Percentiles rank a stretch among this genome's conserved stretches.
phyloP scores from a whole-genome alignment of 1,284 basidiomycete genomes.

The Malassezia cuniculi region DNA sequence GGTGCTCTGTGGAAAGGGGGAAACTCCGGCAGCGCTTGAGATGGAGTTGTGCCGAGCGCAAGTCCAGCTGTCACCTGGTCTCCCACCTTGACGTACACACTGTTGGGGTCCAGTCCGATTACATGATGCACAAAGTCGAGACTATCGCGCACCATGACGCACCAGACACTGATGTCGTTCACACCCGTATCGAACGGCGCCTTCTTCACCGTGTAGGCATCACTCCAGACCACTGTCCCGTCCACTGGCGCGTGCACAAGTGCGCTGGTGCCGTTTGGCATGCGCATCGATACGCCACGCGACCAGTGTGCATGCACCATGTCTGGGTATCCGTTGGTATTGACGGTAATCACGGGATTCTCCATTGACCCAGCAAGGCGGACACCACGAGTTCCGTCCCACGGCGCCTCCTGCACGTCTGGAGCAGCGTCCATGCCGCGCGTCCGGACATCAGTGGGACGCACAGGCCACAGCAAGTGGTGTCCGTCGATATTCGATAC shows the following conservation, averaged over 20 bases:
- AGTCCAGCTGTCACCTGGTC: slow-evolving; percentile 22
- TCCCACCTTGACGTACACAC: slow-evolving; percentile 14
- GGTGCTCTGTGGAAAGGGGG: slow-evolving; percentile 21
- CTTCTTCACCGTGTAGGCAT: slow-evolving; percentile 13
- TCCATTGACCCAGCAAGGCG: slow-evolving; percentile 4
- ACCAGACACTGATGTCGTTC: slow-evolving; percentile 26
- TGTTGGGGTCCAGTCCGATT: slow-evolving; percentile 20
- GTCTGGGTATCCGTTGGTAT: slow-evolving; percentile 1
- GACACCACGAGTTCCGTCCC: neutral
- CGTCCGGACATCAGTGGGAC: too few species aligned
- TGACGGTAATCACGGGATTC: slow-evolving; percentile 3
- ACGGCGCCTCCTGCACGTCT: neutral
- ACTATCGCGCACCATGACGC: slow-evolving; percentile 30
- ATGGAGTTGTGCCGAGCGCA: slow-evolving; percentile 20
- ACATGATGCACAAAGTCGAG: slow-evolving; percentile 34
- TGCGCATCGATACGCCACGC: slow-evolving; percentile 6
- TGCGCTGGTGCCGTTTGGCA: slow-evolving; percentile 9
- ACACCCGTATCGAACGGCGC: slow-evolving; percentile 22
- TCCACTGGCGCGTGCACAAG: slow-evolving; percentile 26
- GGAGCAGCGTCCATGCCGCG: too few species aligned
- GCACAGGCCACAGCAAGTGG: too few species aligned
- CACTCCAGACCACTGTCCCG: slow-evolving; percentile 30
- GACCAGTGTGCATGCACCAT: slow-evolving; percentile 10
- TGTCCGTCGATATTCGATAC: too few species aligned
- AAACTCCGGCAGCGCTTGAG: slow-evolving; percentile 12